Evolutionary conservation across 2,329 filamentous ascomycete species (phyloP), one percentile per base, ranked within the genome.

Genomic region (Hirsutella thompsonii): DNA sequence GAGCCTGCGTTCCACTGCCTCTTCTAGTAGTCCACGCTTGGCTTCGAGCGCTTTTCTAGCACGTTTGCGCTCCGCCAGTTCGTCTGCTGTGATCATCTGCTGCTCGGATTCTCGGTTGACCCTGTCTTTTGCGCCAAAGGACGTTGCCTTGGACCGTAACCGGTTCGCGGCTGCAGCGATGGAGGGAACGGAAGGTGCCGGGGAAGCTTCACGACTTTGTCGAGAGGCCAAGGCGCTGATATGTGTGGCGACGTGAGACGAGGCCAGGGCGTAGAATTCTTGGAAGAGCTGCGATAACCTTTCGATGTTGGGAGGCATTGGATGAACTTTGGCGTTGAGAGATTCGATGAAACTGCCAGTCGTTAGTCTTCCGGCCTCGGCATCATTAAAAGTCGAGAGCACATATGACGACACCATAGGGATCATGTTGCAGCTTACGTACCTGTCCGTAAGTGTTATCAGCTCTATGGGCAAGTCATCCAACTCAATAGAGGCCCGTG

Each of bases 381-480:
- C 19, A 26, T 20, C 6, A 5, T 11, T 18, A 21, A 14, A 10
- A 36, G 8, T 8, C 51, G 42, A 41, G 6, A 16, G 28, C 11
- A 19, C 30, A 32, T 26, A 49, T 26, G 23, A 11, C 23, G 23
- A 11, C 23, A 26, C 11, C 6, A 11, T 6, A 26, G 23, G 39
- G 49, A 43, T 37, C 40, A 37, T 26, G 36, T 13, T 5, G 29
- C 30, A 16, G 19, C 19, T 26, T 33, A 49, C 59, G 46, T 67
- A 88, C 86, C 84, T 85, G 61, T 96, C 90, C 18, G 83, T 87
- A 56, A 95, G 66, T 59, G 86, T 92, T 44, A 92, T 74, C 44
- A 98, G 76, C 70, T 98, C 92, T 53, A 95, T 92, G 13, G 92
- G 92, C 34, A 98, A 76, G 54, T 94, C 84, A 52, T 94, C 86